These are phyloP conservation scores for Claviceps digitariae DNA, from an alignment of 2,329 filamentous ascomycete species.

Conservation along the genomic window DNA sequence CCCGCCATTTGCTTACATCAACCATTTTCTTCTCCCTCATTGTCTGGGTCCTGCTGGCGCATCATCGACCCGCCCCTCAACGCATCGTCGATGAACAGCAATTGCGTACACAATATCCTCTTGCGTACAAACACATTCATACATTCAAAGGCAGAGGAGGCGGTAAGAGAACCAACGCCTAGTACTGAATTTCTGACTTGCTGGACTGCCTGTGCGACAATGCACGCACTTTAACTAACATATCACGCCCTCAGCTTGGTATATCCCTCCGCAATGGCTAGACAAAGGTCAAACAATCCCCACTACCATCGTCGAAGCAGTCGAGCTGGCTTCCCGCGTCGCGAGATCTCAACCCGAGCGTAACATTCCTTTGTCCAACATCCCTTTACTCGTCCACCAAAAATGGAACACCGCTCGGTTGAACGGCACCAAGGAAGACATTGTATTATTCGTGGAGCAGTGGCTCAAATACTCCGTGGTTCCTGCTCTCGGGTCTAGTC, in stretches of 20 bases:
- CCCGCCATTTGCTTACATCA: background rate
- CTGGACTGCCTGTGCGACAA: background rate
- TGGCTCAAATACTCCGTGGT: background rate
- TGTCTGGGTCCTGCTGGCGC: background rate
- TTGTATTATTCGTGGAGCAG: background rate
- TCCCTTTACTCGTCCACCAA: constrained; percentile 1
- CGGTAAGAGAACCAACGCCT: background rate
- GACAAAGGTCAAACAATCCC: background rate
- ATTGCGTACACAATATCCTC: background rate
- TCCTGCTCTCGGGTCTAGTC: background rate
- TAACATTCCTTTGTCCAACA: constrained; percentile 1
- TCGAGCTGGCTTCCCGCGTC: background rate
- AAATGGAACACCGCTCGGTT: constrained; percentile 3
- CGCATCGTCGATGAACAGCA: background rate
- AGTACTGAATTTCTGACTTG: background rate
- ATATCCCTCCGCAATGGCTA: constrained; percentile 2
- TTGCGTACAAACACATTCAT: background rate
- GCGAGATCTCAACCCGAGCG: background rate
- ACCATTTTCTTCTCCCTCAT: background rate
- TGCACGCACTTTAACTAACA: background rate
- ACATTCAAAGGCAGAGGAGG: background rate
- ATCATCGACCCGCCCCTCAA: background rate
- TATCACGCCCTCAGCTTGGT: background rate
- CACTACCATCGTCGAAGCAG: background rate
- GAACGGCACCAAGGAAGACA: constrained; percentile 1